These are phyloP conservation scores for Cystobasidium sp. DNA, from an alignment of 1,284 basidiomycete genomes.

Conservation along the genomic window DNA sequence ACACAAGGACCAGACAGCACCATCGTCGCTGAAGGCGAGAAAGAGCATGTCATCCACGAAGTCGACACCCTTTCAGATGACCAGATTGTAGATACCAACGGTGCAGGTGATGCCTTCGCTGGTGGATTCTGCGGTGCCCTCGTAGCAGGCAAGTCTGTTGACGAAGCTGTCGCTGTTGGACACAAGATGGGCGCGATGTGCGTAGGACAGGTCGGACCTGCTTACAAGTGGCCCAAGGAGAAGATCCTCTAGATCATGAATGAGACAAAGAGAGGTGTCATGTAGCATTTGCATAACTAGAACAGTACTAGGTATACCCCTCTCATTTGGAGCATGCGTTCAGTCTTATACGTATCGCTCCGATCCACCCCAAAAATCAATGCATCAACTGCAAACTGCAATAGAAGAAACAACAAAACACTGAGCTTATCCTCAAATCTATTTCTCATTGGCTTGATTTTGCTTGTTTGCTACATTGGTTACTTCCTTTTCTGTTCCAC, in stretches of 20 bases:
- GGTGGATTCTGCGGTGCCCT: conserved; percentile 91
- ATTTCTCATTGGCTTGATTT: not conserved
- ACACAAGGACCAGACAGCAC: conserved; percentile 88
- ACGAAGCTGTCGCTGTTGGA: conserved; percentile 80
- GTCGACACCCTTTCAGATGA: conserved; percentile 69
- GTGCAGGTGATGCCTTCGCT: conserved; percentile 99
- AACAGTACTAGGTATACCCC: conserved; percentile 4
- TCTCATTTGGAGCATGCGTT: not conserved
- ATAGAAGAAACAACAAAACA: conserved; percentile 16
- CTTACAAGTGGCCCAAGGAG: conserved; percentile 49
- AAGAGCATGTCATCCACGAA: conserved; percentile 64
- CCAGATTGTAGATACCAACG: conserved; percentile 95
- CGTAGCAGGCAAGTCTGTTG: conserved; percentile 76
- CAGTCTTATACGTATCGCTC: not conserved
- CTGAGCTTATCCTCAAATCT: conserved; percentile 40
- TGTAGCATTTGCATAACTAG: conserved; percentile 7
- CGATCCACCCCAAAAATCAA: not conserved
- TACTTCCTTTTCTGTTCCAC: not conserved
- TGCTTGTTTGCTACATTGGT: not conserved
- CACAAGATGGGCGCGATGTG: conserved; percentile 90
- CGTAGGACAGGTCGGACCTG: conserved; percentile 73
- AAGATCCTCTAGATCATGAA: conserved; percentile 37
- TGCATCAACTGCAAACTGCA: conserved; percentile 44
- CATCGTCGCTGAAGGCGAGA: conserved; percentile 69
- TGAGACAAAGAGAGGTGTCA: not conserved